A percentile compares a stretch with the other conserved stretches of the same genome.
Evolutionary conservation across 1,139 yeast species (phyloP).

Genomic region (Candida sp.): DNA sequence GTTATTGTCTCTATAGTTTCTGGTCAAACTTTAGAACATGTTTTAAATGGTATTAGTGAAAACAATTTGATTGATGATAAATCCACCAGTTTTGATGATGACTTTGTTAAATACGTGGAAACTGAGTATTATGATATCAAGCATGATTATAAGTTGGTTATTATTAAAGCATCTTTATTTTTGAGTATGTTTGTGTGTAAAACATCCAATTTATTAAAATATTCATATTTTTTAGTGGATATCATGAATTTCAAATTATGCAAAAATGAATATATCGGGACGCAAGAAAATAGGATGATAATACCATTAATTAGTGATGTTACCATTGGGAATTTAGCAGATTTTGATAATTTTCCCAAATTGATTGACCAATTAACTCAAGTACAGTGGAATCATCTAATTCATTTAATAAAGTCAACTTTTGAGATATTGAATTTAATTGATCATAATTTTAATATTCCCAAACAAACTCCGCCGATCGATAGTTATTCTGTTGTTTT

Average conservation of each 20-base stretch:
- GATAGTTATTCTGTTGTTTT: constrained; percentile 7
- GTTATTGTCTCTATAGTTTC: constrained; percentile 16
- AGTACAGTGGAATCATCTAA: constrained; percentile 17
- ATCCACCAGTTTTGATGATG: constrained; percentile 4
- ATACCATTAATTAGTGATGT: constrained; percentile 13
- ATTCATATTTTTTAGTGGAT: constrained; percentile 8
- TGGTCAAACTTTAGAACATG: constrained; percentile 22
- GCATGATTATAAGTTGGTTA: constrained; percentile 15
- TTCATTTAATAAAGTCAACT: constrained; percentile 12
- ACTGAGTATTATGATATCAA: constrained; percentile 6
- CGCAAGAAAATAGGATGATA: not conserved
- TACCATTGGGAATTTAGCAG: constrained; percentile 14
- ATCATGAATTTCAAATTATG: constrained; percentile 12
- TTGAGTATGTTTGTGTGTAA: constrained; percentile 22
- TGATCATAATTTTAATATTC: constrained; percentile 14
- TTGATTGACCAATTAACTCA: constrained; percentile 11
- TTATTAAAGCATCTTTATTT: constrained; percentile 27
- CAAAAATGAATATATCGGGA: constrained; percentile 7
- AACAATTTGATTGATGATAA: constrained; percentile 12
- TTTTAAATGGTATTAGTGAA: constrained; percentile 21
- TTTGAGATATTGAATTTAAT: constrained; percentile 16
- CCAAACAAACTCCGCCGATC: not conserved
- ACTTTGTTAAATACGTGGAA: constrained; percentile 6
- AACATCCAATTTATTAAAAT: constrained; percentile 17
- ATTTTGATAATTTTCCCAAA: constrained; percentile 14